Conservation (phyloP, 2,329 filamentous ascomycete species). For the Clarireedia homoeocarpa region DNA sequence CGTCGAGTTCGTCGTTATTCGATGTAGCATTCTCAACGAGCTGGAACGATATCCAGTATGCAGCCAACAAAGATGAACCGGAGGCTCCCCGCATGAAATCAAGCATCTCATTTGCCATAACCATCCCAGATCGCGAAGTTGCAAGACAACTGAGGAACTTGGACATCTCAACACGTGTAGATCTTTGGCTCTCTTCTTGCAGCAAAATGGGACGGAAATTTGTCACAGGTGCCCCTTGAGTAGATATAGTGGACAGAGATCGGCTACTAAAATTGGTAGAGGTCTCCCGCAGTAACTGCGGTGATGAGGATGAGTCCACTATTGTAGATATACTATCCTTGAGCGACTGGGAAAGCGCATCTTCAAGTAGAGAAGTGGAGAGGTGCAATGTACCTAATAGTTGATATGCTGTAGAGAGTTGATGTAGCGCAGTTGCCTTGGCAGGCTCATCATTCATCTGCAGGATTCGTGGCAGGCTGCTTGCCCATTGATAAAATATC, state of each 20-base stretch:
- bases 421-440: constrained; percentile 64
- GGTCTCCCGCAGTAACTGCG: constrained; percentile 21
- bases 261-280: constrained; percentile 25
- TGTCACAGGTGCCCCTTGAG: constrained; percentile 14
- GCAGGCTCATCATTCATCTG: constrained; percentile 73
- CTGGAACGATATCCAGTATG: constrained; percentile 74
- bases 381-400: constrained; percentile 56
- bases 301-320: constrained; percentile 18
- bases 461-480: constrained; percentile 73
- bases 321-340: constrained; percentile 59
- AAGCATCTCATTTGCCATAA: constrained; percentile 57
- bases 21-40: constrained; percentile 53
- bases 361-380: constrained; percentile 58
- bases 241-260: constrained; percentile 22
- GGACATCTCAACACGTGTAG: constrained; percentile 49
- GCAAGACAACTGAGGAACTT: constrained; percentile 50
- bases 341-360: constrained; percentile 59
- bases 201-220: constrained; percentile 56
- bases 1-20: constrained; percentile 49
- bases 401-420: constrained; percentile 67
- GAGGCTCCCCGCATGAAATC: constrained; percentile 51
- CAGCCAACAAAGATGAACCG: constrained; percentile 54
- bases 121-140: constrained; percentile 49
- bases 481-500: constrained; percentile 73
- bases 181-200: constrained; percentile 55